Evolutionary conservation across 768 basidiomycete genomes (phyloP), one percentile per base, ranked within the genome.

Genomic region (Rhodocollybia butyracea): DNA sequence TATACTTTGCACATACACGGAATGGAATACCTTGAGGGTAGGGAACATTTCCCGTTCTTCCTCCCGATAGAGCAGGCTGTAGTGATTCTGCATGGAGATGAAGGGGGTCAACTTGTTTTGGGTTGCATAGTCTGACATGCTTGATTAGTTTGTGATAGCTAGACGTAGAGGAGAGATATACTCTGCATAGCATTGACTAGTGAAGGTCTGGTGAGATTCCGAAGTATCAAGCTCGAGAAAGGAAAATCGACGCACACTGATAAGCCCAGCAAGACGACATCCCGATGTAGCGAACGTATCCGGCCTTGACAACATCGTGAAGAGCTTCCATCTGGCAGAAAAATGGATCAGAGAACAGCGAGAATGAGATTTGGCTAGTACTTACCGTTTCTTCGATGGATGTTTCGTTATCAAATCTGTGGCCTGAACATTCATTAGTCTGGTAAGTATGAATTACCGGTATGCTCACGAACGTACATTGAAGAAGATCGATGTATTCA

Each of bases 61-160:
- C 63, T 88, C 86, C 15, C 85, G 72, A 60, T 88, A 87, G 12
- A 82, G 62, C 8, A 84, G 66, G 56, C 70, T 82, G 64, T 87
- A 79, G 56, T 83, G 82, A 61, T 87, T 87, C 65, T 87, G 85
- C 84, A 86, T 84, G 1, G 81, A 82, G 62, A 86, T 82, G 68
- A 88, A 86, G 1, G 80, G 80, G 0, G 80, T 82, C 2, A 82
- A 68, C 7, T 77, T 75, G 64, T 87, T 79, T 36, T 74, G 65
- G 54, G 84, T 79, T 0, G 84, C 85, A 60, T 85, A 85, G 64
- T 82, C 83, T 84, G 52, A 17, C 36, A 24, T 17, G 13, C 32
- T 13, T 36, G 5, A 8, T 24, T 26, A 38, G 24, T 5, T 6
- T 21, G 8, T 46, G 19, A 17, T 3, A 27, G 26, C 11, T 26